These are phyloP conservation scores for Backusella psychrophila DNA, from an alignment of 192 early-diverging fungal genomes.

Conservation along the genomic window DNA sequence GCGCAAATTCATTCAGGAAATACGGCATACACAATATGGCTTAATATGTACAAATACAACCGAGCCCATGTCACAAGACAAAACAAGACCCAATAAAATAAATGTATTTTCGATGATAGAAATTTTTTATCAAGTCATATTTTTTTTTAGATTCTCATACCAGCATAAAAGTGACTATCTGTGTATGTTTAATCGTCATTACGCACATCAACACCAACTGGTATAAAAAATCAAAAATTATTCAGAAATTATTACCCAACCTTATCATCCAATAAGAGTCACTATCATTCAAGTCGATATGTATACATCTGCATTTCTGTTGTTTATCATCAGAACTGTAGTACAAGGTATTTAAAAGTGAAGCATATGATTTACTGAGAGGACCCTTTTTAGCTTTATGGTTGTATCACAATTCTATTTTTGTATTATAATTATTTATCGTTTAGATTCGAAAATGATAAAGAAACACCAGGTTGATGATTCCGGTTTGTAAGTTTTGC, in stretches of 20 bases:
- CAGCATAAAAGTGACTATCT: no score
- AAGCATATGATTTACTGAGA: not conserved
- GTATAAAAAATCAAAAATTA: no score
- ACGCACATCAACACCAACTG: no score
- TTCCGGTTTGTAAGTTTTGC: not conserved
- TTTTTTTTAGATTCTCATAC: no score
- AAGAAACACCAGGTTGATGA: not conserved
- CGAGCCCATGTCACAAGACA: not conserved
- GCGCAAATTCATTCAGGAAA: no score
- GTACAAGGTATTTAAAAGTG: not conserved
- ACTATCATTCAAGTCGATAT: no score
- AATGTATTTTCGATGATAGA: not conserved
- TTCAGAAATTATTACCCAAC: no score
- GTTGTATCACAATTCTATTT: not conserved
- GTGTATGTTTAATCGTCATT: no score
- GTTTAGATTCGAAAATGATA: not conserved
- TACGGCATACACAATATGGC: not conserved
- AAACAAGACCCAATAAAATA: not conserved
- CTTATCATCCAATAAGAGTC: no score
- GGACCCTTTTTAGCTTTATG: not conserved
- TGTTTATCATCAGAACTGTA: not conserved
- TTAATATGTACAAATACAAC: not conserved
- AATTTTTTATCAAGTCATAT: not conserved
- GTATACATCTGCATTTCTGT: not conserved
- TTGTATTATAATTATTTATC: not conserved